phyloP scores from a whole-genome alignment of 2,329 filamentous ascomycete species.

The Cephalotrichum gorgonifer region DNA sequence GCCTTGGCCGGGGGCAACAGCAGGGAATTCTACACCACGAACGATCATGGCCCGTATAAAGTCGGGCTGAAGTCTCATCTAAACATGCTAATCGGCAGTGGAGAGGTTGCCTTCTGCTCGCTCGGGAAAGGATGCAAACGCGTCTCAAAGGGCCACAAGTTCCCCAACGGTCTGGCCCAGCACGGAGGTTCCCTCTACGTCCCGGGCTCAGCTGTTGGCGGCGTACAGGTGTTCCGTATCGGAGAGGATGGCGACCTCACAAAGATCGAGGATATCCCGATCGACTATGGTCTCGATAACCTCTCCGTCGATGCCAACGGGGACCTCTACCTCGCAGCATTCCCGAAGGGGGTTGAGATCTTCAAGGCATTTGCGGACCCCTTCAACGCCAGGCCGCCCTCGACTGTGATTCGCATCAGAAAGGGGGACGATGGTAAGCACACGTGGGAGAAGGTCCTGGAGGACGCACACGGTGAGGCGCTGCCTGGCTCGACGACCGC shows the following conservation, averaged over 20 bases:
- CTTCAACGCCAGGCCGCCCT: constrained; percentile 7
- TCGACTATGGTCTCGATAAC: constrained; percentile 16
- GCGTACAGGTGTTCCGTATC: constrained; percentile 8
- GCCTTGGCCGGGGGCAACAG: constrained; percentile 11
- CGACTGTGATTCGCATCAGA: constrained; percentile 13
- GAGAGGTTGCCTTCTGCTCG: constrained; percentile 18
- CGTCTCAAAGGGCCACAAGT: constrained; percentile 12
- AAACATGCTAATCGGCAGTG: constrained; percentile 12
- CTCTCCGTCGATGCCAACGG: constrained; percentile 14
- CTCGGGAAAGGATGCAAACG: constrained; percentile 10
- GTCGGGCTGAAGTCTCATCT: constrained; percentile 10
- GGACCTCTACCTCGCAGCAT: constrained; percentile 14
- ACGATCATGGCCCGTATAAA: constrained; percentile 13
- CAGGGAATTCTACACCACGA: constrained; percentile 14
- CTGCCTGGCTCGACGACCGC: constrained; percentile 14
- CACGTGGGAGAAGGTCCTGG: constrained; percentile 15
- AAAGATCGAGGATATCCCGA: constrained; percentile 10
- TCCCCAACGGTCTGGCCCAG: constrained; percentile 18
- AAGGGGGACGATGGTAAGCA: constrained; percentile 9
- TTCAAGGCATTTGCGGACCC: constrained; percentile 11
- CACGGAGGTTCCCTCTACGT: constrained; percentile 16
- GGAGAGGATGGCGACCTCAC: constrained; percentile 8
- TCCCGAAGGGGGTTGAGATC: constrained; percentile 10
- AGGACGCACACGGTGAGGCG: constrained; percentile 14
- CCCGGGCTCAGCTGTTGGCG: constrained; percentile 14